These are phyloP conservation scores for Beauveria australis DNA, from an alignment of 2,329 filamentous ascomycete species.

Conservation along the genomic window DNA sequence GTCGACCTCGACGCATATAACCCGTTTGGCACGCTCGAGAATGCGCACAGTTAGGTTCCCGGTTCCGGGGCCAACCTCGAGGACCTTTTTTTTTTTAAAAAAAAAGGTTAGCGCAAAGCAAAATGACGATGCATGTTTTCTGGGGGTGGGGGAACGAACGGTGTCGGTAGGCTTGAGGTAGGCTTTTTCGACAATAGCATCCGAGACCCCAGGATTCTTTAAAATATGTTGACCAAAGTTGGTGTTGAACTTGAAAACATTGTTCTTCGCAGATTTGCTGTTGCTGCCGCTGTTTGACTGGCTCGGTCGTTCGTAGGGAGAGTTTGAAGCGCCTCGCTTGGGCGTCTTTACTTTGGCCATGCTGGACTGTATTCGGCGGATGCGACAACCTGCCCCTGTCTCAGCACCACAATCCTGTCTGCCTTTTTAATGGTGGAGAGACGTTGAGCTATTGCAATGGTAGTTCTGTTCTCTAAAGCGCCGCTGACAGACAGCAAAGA, in stretches of 20 bases:
- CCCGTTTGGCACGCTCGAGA: slow-evolving; percentile 74
- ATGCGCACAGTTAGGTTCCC: slow-evolving; percentile 87
- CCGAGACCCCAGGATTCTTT: slow-evolving; percentile 80
- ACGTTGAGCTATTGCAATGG: too few species aligned
- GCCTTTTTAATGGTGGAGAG: too few species aligned
- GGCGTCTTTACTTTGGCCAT: slow-evolving; percentile 48
- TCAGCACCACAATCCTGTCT: too few species aligned
- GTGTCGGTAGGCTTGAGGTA: slow-evolving; percentile 82
- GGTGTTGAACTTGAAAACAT: slow-evolving; percentile 96
- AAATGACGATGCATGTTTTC: too few species aligned
- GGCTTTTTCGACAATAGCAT: slow-evolving; percentile 65
- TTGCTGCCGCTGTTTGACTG: slow-evolving; percentile 13
- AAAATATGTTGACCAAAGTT: slow-evolving; percentile 82
- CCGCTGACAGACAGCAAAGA: neutral
- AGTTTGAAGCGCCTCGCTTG: slow-evolving; percentile 42
- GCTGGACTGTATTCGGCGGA: neutral
- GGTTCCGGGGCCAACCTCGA: slow-evolving; percentile 87
- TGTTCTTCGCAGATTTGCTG: slow-evolving; percentile 47
- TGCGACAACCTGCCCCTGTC: too few species aligned
- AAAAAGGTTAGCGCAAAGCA: too few species aligned
- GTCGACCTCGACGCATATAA: slow-evolving; percentile 84
- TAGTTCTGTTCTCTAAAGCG: too few species aligned
- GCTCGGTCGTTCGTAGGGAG: slow-evolving; percentile 34
- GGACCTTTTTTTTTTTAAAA: too few species aligned
- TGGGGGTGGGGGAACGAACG: slow-evolving; percentile 34